Percentiles rank a stretch among this genome's conserved stretches.
These are phyloP conservation scores for Ochetophila trinervis DNA, from an alignment of 306 rosid genomes.

Conservation along the genomic window DNA sequence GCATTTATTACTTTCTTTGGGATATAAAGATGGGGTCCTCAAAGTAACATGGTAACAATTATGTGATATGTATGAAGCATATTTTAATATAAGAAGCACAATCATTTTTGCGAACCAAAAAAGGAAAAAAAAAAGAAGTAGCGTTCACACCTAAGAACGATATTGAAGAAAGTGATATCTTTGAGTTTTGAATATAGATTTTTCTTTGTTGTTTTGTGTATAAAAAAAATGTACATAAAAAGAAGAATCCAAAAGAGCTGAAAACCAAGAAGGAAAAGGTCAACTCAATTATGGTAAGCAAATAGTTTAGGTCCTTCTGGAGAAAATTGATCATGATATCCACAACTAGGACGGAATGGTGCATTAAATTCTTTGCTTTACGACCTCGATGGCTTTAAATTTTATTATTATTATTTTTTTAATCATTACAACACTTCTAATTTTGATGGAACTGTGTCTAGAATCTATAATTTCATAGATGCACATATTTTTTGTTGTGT, in stretches of 20 bases:
- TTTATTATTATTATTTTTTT: too few species aligned
- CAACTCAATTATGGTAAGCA: conserved; percentile 7
- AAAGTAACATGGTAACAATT: conserved; percentile 8
- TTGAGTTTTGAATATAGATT: neutral
- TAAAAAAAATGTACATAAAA: neutral
- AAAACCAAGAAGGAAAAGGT: neutral
- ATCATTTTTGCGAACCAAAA: conserved; percentile 16
- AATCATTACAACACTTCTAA: too few species aligned
- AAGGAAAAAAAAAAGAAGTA: too few species aligned
- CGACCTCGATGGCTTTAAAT: too few species aligned
- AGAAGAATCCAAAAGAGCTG: neutral
- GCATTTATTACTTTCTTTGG: neutral
- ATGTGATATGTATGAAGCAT: neutral
- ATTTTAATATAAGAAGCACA: neutral
- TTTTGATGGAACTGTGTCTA: too few species aligned
- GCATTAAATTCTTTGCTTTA: too few species aligned
- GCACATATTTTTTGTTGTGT: too few species aligned
- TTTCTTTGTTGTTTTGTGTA: neutral
- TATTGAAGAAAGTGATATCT: neutral
- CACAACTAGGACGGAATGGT: too few species aligned
- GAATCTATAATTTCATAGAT: too few species aligned
- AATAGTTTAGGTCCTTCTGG: neutral
- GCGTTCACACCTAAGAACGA: conserved; percentile 12
- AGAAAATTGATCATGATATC: too few species aligned
- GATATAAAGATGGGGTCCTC: neutral